Evolutionary conservation across 177 flowering plant genomes (phyloP).

Genomic region (Vitis hybrid): DNA sequence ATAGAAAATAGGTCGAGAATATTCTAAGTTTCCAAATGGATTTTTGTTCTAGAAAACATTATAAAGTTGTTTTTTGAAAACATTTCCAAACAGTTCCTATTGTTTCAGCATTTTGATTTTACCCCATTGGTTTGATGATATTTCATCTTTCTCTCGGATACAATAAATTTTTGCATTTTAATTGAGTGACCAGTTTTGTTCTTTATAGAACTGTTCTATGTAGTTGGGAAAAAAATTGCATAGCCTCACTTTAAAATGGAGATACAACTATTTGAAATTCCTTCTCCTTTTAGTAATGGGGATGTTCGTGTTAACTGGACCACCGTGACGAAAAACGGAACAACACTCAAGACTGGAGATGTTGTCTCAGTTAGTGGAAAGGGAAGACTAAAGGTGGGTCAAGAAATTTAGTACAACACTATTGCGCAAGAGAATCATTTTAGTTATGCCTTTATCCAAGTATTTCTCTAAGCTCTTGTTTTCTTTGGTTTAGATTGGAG

Average conservation of each 20-base stretch:
- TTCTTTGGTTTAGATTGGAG: slow-evolving; percentile 68
- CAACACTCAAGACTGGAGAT: slow-evolving; percentile 76
- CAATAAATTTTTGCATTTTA: too few relatives aligned
- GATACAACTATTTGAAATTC: not conserved
- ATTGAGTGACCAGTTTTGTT: too few relatives aligned
- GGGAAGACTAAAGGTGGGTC: slow-evolving; percentile 79
- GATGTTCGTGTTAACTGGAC: slow-evolving; percentile 91
- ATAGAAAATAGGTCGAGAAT: too few relatives aligned
- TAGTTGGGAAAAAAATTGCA: not conserved
- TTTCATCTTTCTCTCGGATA: too few relatives aligned
- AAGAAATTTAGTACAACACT: not conserved
- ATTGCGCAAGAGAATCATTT: not conserved
- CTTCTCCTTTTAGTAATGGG: slow-evolving; percentile 44
- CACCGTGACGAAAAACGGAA: slow-evolving; percentile 68
- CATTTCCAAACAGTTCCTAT: too few relatives aligned
- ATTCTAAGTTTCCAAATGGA: too few relatives aligned
- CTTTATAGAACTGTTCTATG: too few relatives aligned
- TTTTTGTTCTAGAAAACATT: too few relatives aligned
- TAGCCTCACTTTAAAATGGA: not conserved
- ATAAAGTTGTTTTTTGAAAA: too few relatives aligned
- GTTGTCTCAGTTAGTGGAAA: slow-evolving; percentile 84
- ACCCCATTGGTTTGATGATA: too few relatives aligned
- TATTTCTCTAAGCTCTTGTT: not conserved
- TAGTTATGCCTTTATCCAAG: not conserved
- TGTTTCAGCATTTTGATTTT: too few relatives aligned